Base-by-base conservation (phyloP, 2,329 filamentous ascomycete genomes). In the Capronia americana region DNA sequence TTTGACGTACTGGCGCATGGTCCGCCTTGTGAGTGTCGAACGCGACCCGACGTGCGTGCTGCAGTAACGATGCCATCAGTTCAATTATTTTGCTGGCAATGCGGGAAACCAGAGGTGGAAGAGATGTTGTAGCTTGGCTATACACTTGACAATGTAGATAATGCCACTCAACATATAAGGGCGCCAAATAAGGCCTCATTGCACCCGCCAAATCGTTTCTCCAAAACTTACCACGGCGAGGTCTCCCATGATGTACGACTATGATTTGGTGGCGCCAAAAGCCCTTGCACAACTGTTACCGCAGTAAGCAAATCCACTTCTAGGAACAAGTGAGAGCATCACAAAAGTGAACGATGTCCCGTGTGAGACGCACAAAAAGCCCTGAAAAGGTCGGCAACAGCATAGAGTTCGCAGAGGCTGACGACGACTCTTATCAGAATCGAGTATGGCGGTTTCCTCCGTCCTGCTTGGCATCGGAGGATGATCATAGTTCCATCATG, bases 1-100 rank as follows among this genome's bases (percentile, higher is more conserved):
- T 41, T 3, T 20, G 46, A 56, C 34, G 60, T 24, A 57, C 28
- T 8, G 61, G 11, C 24, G 6, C 11, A 57, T 51, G 34, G n/a
- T 58, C 57, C 4, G 55, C n/a, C 32, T 59, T 61, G 30, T 38
- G 54, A 17, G 54, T 58, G 34, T 61, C 48, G 20, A 30, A 67
- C n/a, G 69, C 67, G 3, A 69, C 50, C 26, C 60, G 64, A 58
- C 64, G 41, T 53, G 66, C 67, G 61, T 69, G 64, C 64, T 64
- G 62, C 3, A 62, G 41, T 30, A 69, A 57, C 34, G 41, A 61
- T 48, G 66, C 69, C 67, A 70, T 70, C 54, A 67, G 64, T 32
- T 23, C 30, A 38, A n/a, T 55, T 17, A 26, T 51, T 48, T 41
- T 51, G 32, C 38, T 51, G 54, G 14, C 6, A 7, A n/a, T 44